These are phyloP conservation scores for Porphyrellus cyaneotinctus DNA, from an alignment of 768 basidiomycete genomes.

Conservation along the genomic window DNA sequence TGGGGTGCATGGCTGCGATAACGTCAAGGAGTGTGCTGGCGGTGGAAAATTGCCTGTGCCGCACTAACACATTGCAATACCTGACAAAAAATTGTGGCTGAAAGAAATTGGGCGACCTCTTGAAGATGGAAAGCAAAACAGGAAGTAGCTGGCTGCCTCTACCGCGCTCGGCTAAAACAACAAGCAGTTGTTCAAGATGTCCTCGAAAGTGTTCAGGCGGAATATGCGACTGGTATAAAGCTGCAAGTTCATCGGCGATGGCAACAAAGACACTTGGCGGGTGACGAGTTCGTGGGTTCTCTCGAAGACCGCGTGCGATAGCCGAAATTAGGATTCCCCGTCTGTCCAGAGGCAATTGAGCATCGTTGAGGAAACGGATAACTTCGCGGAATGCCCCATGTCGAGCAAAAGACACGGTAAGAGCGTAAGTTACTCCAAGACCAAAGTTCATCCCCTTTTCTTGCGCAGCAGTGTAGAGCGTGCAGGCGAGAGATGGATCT, in stretches of 20 bases:
- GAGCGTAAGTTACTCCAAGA: conserved; percentile 16
- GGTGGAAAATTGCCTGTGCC: conserved; percentile 35
- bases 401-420: conserved; percentile 32
- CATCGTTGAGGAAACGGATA: conserved; percentile 33
- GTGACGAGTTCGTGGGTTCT: conserved; percentile 30
- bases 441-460: conserved; percentile 23
- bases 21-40: conserved; percentile 32
- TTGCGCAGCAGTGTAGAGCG: conserved; percentile 33
- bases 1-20: conserved; percentile 15
- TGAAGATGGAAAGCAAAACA: conserved; percentile 39
- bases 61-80: conserved; percentile 37
- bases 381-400: conserved; percentile 27
- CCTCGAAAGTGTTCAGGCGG: conserved; percentile 41
- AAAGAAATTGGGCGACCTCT: conserved; percentile 37
- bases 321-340: conserved; percentile 36
- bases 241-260: conserved; percentile 34
- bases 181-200: conserved; percentile 43
- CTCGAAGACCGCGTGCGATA: conserved; percentile 37
- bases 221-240: conserved; percentile 33
- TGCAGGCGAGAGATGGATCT: conserved; percentile 32
- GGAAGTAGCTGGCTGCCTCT: conserved; percentile 35
- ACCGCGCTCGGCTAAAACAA: conserved; percentile 36
- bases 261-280: conserved; percentile 28
- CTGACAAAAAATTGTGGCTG: conserved; percentile 36
- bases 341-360: conserved; percentile 29